These are phyloP conservation scores for Cryptococcus sp. DNA, from an alignment of 1,284 basidiomycete species.

Conservation along the genomic window DNA sequence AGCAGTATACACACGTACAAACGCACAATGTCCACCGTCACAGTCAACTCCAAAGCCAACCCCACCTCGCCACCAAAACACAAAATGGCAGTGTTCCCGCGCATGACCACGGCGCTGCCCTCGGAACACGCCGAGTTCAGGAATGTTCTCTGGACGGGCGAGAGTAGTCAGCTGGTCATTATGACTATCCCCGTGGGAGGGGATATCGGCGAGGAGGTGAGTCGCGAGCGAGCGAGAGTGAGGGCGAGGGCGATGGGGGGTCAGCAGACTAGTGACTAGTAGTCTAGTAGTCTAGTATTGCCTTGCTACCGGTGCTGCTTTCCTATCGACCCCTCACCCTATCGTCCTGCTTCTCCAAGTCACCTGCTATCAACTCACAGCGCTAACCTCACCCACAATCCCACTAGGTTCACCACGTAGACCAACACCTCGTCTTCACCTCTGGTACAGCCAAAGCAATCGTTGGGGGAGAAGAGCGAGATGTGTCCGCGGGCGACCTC, in stretches of 20 bases:
- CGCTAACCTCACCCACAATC: neutral
- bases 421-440: slow-evolving; percentile 51
- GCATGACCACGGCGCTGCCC: slow-evolving; percentile 44
- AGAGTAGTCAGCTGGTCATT: slow-evolving; percentile 46
- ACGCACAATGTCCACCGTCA: no score
- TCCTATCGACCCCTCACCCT: no score
- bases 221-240: slow-evolving; percentile 2
- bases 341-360: no score
- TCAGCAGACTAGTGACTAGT: no score
- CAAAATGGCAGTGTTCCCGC: slow-evolving; percentile 44
- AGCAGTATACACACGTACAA: no score
- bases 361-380: no score
- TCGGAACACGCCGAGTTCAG: slow-evolving; percentile 47
- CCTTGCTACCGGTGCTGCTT: no score
- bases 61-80: slow-evolving; percentile 35
- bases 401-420: slow-evolving; percentile 45
- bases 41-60: neutral
- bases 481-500: slow-evolving; percentile 50
- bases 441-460: slow-evolving; percentile 48
- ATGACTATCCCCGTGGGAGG: slow-evolving; percentile 54
- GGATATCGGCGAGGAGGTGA: slow-evolving; percentile 49
- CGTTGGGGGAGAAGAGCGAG: slow-evolving; percentile 50
- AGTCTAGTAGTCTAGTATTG: no score
- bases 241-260: no score
- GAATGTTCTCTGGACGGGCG: slow-evolving; percentile 51